A percentile compares a stretch with the other conserved stretches of the same genome.
phyloP scores from a whole-genome alignment of 2,329 filamentous ascomycete genomes.

The Talaromyces sp. region DNA sequence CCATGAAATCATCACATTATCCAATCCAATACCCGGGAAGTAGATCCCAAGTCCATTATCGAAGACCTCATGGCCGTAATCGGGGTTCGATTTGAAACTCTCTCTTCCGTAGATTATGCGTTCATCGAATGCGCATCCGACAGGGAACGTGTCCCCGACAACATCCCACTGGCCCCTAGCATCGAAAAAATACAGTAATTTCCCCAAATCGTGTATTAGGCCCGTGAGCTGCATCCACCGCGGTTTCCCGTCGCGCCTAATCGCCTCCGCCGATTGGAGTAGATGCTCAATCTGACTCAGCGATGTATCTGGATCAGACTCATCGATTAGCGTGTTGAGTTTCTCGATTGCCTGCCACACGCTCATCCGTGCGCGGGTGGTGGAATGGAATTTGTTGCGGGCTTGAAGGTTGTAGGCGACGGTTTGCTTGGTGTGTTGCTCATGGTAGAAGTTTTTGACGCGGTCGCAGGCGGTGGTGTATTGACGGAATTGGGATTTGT shows the following conservation, averaged over 20 bases:
- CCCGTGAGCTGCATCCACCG: constrained; percentile 51
- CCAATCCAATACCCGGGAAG: constrained; percentile 71
- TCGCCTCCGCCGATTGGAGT: constrained; percentile 83
- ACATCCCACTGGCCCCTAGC: constrained; percentile 92
- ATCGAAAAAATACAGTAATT: constrained; percentile 56
- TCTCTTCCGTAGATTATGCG: constrained; percentile 77
- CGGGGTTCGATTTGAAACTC: constrained; percentile 73
- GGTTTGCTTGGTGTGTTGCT: constrained; percentile 61
- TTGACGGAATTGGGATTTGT: constrained; percentile 77
- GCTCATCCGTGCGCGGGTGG: constrained; percentile 72
- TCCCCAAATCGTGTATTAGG: constrained; percentile 50
- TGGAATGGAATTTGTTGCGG: constrained; percentile 67
- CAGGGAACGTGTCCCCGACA: constrained; percentile 62
- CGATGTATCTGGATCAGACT: constrained; percentile 84
- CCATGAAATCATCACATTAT: constrained; percentile 88
- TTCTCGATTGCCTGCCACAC: constrained; percentile 93
- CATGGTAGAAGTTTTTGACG: constrained; percentile 82
- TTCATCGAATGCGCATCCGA: constrained; percentile 56
- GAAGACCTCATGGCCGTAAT: constrained; percentile 69
- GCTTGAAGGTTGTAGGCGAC: constrained; percentile 76
- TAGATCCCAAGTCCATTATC: constrained; percentile 78
- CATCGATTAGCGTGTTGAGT: constrained; percentile 85
- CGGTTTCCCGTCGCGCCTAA: constrained; percentile 67
- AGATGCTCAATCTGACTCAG: constrained; percentile 88
- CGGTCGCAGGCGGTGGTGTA: constrained; percentile 80